Evolutionary conservation across 2,329 filamentous ascomycete species (phyloP).

Genomic region (Fusarium vanettenii): DNA sequence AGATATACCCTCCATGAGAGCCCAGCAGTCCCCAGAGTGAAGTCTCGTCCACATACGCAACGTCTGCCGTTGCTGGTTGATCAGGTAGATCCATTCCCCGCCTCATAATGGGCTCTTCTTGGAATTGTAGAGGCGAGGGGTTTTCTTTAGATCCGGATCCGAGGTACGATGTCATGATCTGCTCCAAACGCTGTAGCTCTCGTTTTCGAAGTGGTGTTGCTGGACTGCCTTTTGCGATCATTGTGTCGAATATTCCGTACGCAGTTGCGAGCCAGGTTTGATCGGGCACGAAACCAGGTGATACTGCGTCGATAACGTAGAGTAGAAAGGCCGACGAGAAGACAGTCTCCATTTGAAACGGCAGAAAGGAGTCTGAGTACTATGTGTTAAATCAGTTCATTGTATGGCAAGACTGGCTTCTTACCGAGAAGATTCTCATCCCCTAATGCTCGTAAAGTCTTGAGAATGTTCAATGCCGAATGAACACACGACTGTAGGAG

Average conservation of each 20-base stretch:
- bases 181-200: constrained; percentile 8
- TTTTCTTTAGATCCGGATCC: not conserved
- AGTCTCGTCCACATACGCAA: not conserved
- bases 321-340: not conserved
- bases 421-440: not conserved
- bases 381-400: not conserved
- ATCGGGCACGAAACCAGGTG: not conserved
- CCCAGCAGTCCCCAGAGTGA: not conserved
- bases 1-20: not conserved
- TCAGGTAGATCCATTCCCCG: not conserved
- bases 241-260: not conserved
- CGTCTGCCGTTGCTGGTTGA: not conserved
- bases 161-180: constrained; percentile 4
- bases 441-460: not conserved
- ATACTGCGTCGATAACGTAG: not conserved
- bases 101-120: not conserved
- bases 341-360: not conserved
- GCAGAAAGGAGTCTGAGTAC: not conserved
- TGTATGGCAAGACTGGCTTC: not conserved
- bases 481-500: not conserved
- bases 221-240: not conserved
- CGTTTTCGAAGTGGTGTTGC: constrained; percentile 6
- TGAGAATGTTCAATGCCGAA: not conserved
- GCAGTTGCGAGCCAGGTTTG: not conserved
- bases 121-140: not conserved